Base-by-base conservation (phyloP, 768 basidiomycete species). In the Pleurotus pulmonarius region DNA sequence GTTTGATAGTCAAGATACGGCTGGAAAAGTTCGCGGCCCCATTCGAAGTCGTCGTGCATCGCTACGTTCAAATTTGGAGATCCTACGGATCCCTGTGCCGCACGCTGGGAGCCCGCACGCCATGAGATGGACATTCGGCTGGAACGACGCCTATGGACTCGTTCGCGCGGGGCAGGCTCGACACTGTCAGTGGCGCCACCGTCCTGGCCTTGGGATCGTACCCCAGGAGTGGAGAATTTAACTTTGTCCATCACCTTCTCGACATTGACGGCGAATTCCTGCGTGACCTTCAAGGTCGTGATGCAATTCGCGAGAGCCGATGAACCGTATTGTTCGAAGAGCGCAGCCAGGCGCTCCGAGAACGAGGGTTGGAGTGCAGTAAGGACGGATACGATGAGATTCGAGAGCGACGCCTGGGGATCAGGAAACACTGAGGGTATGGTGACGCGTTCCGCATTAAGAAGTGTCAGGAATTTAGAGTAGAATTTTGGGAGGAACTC, bases 11-110 rank as follows among this genome's bases (percentile, higher is more conserved):
- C 91, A 22, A 96, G 78, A 74, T 98, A 98, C 2, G 96, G 93
- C 66, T 95, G 94, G 67, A 94, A 97, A 13, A 99, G 75, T 49
- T 89, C 87, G 55, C 87, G 87, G 64, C 98, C 94, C 97, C 97
- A 98, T 57, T 87, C 86, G 61, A 81, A 67, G 26, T 69, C 71
- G 45, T 79, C 77, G 16, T 64, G 53, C 11, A 65, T 46, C 56
- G 64, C 38, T 8, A 65, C 48, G 20, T 65, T 39, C 40, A 65
- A 56, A 39, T 67, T 71, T 11, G 63, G 49, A 44, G 55, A 59
- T 12, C 64, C 59, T 34, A 58, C 41, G 12, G 61, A 60, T 43
- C 64, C 63, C 1, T 73, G 65, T 4, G 70, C 53, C 13, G 66
- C 62, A 15, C 72, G 66, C 51, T 68, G 64, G 56, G 72, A 69